Percentiles rank a stretch among this genome's conserved stretches.
phyloP scores from a whole-genome alignment of 345 rosid species.

The Eucalyptus erythrocorys region DNA sequence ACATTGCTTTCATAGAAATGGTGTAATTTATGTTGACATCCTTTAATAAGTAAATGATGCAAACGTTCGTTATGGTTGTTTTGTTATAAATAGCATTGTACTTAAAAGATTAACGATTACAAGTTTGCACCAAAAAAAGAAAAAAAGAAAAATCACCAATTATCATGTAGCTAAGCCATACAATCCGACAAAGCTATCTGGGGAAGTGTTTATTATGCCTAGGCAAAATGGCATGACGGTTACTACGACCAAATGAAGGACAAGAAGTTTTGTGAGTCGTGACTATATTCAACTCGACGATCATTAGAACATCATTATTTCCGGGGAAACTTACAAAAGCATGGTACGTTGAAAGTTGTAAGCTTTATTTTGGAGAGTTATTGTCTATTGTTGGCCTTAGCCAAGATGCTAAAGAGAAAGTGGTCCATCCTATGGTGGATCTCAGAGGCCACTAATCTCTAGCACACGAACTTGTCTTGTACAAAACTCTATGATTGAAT shows the following conservation, averaged over 20 bases:
- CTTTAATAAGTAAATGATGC: neutral
- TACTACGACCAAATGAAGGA: neutral
- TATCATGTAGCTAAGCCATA: neutral
- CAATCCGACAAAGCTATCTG: neutral
- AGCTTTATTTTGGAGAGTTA: neutral
- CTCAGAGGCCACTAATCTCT: neutral
- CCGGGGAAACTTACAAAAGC: neutral
- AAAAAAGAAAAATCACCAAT: neutral
- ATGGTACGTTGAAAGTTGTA: neutral
- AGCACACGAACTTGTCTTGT: neutral
- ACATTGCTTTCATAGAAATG: neutral
- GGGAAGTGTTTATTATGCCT: neutral
- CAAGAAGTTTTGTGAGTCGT: neutral
- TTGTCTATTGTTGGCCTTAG: neutral
- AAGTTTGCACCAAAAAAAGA: neutral
- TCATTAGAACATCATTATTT: neutral
- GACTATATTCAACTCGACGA: neutral
- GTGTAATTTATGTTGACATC: neutral
- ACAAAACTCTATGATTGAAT: accelerated
- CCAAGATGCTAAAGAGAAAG: accelerated
- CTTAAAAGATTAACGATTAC: neutral
- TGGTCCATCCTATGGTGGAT: neutral
- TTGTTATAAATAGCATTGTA: neutral
- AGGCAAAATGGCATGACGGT: neutral
- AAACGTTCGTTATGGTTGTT: neutral